Evolutionary conservation across 176 grass and related monocot species (phyloP), one percentile per base, ranked within the genome.

Genomic region (Triticum aestivum): DNA sequence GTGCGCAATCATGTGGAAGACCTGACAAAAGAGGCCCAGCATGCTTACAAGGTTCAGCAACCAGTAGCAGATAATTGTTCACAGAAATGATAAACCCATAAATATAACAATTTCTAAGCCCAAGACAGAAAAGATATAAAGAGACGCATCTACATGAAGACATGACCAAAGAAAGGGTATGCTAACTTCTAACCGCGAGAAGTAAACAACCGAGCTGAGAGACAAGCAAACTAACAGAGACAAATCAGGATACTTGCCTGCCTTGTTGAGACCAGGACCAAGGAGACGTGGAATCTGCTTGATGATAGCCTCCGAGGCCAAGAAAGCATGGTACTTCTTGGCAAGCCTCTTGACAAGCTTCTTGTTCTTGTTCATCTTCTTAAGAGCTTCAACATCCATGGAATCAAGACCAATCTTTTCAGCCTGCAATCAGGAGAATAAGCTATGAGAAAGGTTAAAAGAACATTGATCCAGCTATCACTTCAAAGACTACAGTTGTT

Each of bases 341-440:
- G 89, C 94, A 63, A 96, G 89, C 73, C 80, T 93, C 86, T 95
- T 95, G 17, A 95, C 94, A 59, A 95, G 87, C 87, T 96, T 96
- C 91, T 96, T 96, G 69, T 93, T 96, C 85, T 96, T 96, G 79
- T 93, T 97, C 94, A 93, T 96, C 61, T 96, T 96, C 51, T 96
- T 96, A 65, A 96, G 88, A 44, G 75, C 76, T 73, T 96, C 94
- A 65, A 96, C 94, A 78, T 96, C 94, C 94, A 96, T 96, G 71
- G 75, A 96, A n/a, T 96, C 94, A 71, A 97, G 87, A 32, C 94
- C 88, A 6, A 97, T 92, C 38, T 90, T 97, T 49, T 94, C 89
- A 71, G 94, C 91, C 94, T 97, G 82, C 47, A 88, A 64, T 70
- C 13, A 62, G 2, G 38, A 63, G 33, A 65, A 78, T 34, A 23